Base-by-base conservation (phyloP, 1,139 yeast genomes). In the Waltiozyma sp. region DNA sequence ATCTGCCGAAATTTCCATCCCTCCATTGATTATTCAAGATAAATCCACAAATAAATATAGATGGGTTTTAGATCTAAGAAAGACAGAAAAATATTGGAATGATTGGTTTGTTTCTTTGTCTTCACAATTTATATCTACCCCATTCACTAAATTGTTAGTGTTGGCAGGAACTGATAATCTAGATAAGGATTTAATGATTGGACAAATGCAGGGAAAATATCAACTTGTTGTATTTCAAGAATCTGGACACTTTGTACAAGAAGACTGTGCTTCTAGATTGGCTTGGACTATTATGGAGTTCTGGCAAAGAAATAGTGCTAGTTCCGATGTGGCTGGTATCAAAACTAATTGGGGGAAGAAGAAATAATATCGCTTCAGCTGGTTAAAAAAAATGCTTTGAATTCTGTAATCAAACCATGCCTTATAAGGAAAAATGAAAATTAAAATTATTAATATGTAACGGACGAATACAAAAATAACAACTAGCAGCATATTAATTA, bases 171-270 rank as follows among this genome's bases (percentile, higher is more conserved):
- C 89, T 45, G 96, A 91, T 55, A 77, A 86, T 10, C 67, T 93
- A 26, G 98, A 93, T 61, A 87, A 82, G 49, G 74, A 75, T 39
- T 66, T 91, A 38, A 87, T 88, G 59, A 80, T 91, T 45, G 98
- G 96, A 0, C 98, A 93, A 62, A 91, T 91, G 98, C 97, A 89
- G 63, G 93, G 94, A 0, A 87, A 85, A 57, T 91, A 83, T 60
- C 98, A 91, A 61, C 69, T 91, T 40, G 79, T 86, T 15, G 94
- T 88, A 4, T 82, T 88, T 60, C 80, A 76, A 55, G 80, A 77
- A 35, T 70, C 89, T 1, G 96, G 97, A 1, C 99, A 91, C 63
- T 91, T 88, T 54, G 67, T 91, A 18, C 98, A 91, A 41, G 98
- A 91, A 59, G 99, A 91, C 60, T 71, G 75, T 13, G 94, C 97